Evolutionary conservation across 2,329 filamentous ascomycete genomes (phyloP), one percentile per base, ranked within the genome.

Genomic region (Trichoderma sp.): DNA sequence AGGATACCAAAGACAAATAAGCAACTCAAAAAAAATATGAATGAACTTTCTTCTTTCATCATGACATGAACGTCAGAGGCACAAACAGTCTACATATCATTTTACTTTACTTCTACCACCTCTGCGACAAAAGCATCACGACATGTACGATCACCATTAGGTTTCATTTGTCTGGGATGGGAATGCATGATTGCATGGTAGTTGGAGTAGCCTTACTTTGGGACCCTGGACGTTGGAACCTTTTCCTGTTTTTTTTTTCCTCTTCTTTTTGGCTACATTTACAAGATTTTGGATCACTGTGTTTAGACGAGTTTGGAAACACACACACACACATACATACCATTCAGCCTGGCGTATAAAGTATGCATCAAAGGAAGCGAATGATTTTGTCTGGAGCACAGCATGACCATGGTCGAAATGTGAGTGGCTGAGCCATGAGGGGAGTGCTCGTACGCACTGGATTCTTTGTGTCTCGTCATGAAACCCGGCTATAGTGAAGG

Each of bases 131-230:
- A 61, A 32, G 58, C 53, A 62, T 72, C 6, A 72, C 64, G 65
- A 72, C 58, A 68, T 72, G 62, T 67, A 71, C 62, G 70, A 71
- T 66, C 70, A 70, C 56, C 34, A 61, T 60, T 26, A 53, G 21
- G 56, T 71, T 67, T 67, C 63, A 71, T 71, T 66, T 71, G 62
- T 66, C 21, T 53, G 67, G 56, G 53, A 70, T 62, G 47, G 64
- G 57, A 66, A 63, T 63, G 58, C 57, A 63, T 47, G 43, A 57
- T 26, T 72, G 71, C 71, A 72, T 63, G 71, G 58, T 61, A 61
- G 47, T 47, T 57, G 70, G 64, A 63, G 64, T 72, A 68, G 70
- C 64, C 63, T 58, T 62, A 43, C 56, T 71, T 66, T 53, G 51
- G 28, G 67, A 36, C n/a, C 60, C 14, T 21, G 62, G 56, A 67